phyloP scores from a whole-genome alignment of 371 early-diverging fungal species.

The Mortierella sp. region DNA sequence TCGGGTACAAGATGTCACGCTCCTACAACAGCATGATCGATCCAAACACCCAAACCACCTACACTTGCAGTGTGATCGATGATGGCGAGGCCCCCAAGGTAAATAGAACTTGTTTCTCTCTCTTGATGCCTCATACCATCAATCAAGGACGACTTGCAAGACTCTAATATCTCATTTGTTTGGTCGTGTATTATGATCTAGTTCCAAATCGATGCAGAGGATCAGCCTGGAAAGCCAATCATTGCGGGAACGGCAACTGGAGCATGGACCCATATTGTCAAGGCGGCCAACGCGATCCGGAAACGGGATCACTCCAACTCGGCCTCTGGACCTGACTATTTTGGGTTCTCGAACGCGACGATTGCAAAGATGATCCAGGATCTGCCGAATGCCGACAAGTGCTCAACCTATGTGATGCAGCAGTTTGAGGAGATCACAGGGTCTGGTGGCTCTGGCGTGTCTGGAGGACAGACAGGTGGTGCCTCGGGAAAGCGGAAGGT shows the following conservation, averaged over 20 bases:
- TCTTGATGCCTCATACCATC: background rate
- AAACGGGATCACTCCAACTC: constrained; percentile 84
- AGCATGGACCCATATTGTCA: constrained; percentile 90
- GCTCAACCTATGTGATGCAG: constrained; percentile 81
- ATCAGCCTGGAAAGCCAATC: constrained; percentile 71
- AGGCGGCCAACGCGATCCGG: constrained; percentile 81
- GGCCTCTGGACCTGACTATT: constrained; percentile 93
- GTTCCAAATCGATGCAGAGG: constrained; percentile 86
- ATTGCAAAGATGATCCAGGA: constrained; percentile 94
- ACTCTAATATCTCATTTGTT: no score
- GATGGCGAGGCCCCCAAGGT: constrained; percentile 84
- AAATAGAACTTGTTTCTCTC: background rate
- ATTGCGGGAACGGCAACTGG: constrained; percentile 88
- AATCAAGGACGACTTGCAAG: no score
- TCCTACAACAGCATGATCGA: constrained; percentile 86
- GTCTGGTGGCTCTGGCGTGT: background rate
- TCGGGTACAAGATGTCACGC: constrained; percentile 80
- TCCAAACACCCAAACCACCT: constrained; percentile 75
- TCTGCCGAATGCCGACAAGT: constrained; percentile 78
- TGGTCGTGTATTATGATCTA: constrained; percentile 56
- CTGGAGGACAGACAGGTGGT: constrained; percentile 8
- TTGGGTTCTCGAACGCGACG: constrained; percentile 90
- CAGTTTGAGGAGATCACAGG: constrained; percentile 64
- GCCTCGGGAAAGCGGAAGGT: constrained; percentile 17
- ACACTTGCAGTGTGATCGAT: constrained; percentile 86